Evolutionary conservation across 2,329 filamentous ascomycete species (phyloP).

Genomic region (Plenodomus lindquistii): DNA sequence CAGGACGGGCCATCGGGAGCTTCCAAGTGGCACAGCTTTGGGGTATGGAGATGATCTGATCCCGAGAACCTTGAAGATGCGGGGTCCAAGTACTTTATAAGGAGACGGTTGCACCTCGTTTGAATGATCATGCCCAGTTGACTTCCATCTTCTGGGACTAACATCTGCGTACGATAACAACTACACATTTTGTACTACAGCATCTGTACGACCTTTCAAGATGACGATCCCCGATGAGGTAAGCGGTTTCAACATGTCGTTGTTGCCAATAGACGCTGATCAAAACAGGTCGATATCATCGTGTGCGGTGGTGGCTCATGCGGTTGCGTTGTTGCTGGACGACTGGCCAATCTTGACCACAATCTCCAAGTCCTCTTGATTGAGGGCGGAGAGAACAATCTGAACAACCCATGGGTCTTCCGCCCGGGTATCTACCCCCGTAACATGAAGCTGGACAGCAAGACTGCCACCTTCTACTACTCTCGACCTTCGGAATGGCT

Average conservation of each 20-base stretch:
- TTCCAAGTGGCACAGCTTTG: constrained; percentile 17
- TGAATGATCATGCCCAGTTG: constrained; percentile 29
- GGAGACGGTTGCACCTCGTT: constrained; percentile 16
- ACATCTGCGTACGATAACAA: not conserved
- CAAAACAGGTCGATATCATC: constrained; percentile 69
- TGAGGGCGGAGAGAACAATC: constrained; percentile 71
- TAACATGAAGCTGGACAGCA: constrained; percentile 80
- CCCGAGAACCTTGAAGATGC: constrained; percentile 19
- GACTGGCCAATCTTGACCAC: constrained; percentile 75
- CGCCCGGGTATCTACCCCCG: constrained; percentile 75
- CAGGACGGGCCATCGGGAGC: constrained; percentile 16
- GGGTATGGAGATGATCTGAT: constrained; percentile 1
- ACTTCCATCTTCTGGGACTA: constrained; percentile 35
- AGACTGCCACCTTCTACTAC: constrained; percentile 81
- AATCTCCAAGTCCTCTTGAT: constrained; percentile 72
- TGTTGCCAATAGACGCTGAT: constrained; percentile 4
- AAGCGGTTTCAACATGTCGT: not conserved
- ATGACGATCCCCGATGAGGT: constrained; percentile 72
- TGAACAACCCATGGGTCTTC: constrained; percentile 79
- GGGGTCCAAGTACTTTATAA: constrained; percentile 40
- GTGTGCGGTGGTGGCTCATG: constrained; percentile 75
- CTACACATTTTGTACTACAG: not conserved
- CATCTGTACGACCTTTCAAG: constrained; percentile 13
- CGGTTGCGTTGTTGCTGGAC: constrained; percentile 56
- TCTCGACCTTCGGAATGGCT: constrained; percentile 75